phyloP scores from a whole-genome alignment of 1,139 yeast species.

The Protomyces pachydermus region DNA sequence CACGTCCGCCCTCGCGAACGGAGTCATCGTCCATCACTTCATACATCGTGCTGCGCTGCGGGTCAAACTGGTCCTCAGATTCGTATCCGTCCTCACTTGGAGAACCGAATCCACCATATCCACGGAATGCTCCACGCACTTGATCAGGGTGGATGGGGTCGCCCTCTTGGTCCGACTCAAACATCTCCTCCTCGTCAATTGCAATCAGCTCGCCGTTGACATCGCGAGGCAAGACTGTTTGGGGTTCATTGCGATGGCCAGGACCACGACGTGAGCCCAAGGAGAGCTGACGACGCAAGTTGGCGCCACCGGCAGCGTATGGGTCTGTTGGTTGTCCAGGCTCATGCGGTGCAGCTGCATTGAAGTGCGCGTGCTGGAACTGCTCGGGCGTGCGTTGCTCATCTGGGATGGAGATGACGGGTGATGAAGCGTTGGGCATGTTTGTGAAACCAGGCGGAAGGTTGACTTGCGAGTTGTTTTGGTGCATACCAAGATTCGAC shows the following conservation, averaged over 20 bases:
- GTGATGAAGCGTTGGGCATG: constrained; percentile 25
- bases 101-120: constrained; percentile 23
- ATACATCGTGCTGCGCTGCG: constrained; percentile 21
- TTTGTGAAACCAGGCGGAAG: constrained; percentile 21
- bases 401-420: constrained; percentile 11
- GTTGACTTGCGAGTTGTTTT: constrained; percentile 20
- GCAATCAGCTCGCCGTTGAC: constrained; percentile 25
- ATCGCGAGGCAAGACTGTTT: constrained; percentile 1
- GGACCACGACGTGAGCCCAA: constrained; percentile 29
- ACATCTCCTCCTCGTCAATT: constrained; percentile 20
- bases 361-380: background rate
- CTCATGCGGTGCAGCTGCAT: background rate
- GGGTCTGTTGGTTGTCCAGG: constrained; percentile 8
- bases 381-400: constrained; percentile 3
- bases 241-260: constrained; percentile 21
- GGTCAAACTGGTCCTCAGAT: constrained; percentile 24
- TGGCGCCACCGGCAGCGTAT: constrained; percentile 5
- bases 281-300: constrained; percentile 24
- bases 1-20: constrained; percentile 7
- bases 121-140: constrained; percentile 25
- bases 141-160: constrained; percentile 23
- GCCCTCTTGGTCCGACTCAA: constrained; percentile 20
- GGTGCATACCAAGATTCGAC: constrained; percentile 18
- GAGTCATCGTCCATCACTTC: constrained; percentile 26
- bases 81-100: constrained; percentile 26